Evolutionary conservation across 2,329 filamentous ascomycete genomes (phyloP).

Genomic region (Hirsutella thompsonii): DNA sequence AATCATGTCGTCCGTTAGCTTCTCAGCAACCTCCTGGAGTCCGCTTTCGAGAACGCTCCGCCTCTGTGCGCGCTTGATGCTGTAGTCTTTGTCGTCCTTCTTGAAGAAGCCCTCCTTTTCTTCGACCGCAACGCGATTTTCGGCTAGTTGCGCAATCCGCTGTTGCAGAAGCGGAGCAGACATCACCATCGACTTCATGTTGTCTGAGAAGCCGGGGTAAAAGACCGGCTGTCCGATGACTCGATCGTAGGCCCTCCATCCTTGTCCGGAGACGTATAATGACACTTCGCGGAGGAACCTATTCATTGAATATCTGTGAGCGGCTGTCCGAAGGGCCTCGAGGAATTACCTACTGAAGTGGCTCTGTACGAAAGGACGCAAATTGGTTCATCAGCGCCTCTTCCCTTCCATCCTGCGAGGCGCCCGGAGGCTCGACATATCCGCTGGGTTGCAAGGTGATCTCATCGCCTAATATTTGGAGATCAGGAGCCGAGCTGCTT

Average conservation of each 20-base stretch:
- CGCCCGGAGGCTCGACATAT: conserved; percentile 39
- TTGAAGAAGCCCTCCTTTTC: conserved; percentile 58
- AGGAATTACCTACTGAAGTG: conserved; percentile 43
- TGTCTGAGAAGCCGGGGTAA: conserved; percentile 82
- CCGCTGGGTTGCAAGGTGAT: conserved; percentile 65
- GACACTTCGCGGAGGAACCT: conserved; percentile 90
- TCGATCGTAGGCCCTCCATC: conserved; percentile 89
- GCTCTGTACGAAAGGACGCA: conserved; percentile 67
- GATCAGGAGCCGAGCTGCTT: conserved; percentile 49
- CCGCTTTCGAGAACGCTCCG: conserved; percentile 56
- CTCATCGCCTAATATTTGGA: conserved; percentile 63
- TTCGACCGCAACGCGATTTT: conserved; percentile 62
- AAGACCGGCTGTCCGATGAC: conserved; percentile 87
- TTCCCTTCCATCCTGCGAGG: conserved; percentile 42
- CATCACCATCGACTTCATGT: conserved; percentile 72
- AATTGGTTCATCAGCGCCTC: conserved; percentile 68
- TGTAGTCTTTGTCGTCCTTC: conserved; percentile 39
- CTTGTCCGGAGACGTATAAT: conserved; percentile 80
- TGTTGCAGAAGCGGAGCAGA: conserved; percentile 60
- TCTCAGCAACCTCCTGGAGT: conserved; percentile 69
- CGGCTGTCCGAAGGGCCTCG: no score
- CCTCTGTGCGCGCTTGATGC: conserved; percentile 35
- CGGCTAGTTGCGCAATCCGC: conserved; percentile 66
- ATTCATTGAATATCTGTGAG: no score
- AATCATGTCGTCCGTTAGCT: conserved; percentile 89